These are phyloP conservation scores for Fusarium keratoplasticum DNA, from an alignment of 2,329 filamentous ascomycete species.

Conservation along the genomic window DNA sequence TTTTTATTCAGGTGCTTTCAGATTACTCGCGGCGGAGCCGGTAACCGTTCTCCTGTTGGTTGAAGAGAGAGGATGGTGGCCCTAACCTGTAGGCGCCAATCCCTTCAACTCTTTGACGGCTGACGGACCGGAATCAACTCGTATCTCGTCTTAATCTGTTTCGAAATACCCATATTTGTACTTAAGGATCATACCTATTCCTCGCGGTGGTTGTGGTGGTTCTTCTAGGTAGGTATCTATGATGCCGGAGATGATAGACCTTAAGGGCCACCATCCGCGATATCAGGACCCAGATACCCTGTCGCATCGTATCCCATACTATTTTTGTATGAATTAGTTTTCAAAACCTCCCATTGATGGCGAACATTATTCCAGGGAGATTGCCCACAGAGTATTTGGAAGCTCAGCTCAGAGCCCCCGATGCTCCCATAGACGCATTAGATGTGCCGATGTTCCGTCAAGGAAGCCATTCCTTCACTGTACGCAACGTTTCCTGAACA, in stretches of 20 bases:
- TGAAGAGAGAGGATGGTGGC: background rate
- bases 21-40: background rate
- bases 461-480: background rate
- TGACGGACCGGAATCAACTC: background rate
- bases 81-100: too few relatives aligned
- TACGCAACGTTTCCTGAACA: background rate
- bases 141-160: background rate
- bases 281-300: background rate
- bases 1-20: background rate
- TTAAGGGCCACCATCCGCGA: background rate
- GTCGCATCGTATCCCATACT: background rate
- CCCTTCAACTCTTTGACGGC: background rate
- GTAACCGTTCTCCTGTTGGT: background rate
- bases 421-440: background rate
- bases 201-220: background rate
- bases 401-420: background rate
- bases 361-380: background rate
- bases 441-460: background rate
- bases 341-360: background rate
- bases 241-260: background rate
- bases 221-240: background rate
- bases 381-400: fast-evolving
- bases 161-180: too few relatives aligned
- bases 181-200: background rate
- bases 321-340: background rate